phyloP scores from a whole-genome alignment of 257 asterid genomes.

The Plantago elongata region DNA sequence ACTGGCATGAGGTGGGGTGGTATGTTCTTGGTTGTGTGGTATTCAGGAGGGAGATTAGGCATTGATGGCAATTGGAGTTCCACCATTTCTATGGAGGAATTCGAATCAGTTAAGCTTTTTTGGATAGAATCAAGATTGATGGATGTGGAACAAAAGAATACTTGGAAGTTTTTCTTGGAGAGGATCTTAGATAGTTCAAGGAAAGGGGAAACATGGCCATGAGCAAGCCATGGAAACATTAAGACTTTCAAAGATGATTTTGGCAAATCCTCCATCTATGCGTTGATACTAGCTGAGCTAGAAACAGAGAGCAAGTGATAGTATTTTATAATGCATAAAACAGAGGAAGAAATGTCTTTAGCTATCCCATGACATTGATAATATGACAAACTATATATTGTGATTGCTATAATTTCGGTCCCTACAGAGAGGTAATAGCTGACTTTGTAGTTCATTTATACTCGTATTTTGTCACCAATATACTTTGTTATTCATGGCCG shows the following conservation, averaged over 20 bases:
- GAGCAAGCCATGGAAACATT: conserved; percentile 42
- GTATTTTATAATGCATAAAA: too few species aligned
- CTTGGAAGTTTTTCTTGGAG: conserved; percentile 29
- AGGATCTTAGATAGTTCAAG: conserved; percentile 47
- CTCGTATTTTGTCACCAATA: too few species aligned
- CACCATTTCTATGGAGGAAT: conserved; percentile 17
- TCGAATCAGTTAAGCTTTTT: neutral
- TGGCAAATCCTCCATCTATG: conserved; percentile 11
- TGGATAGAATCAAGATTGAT: conserved; percentile 32
- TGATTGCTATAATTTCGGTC: too few species aligned
- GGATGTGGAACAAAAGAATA: conserved; percentile 34
- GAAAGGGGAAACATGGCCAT: conserved; percentile 31
- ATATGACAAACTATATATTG: too few species aligned
- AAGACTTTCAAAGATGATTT: conserved; percentile 7
- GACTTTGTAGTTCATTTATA: too few species aligned
- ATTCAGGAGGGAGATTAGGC: conserved; percentile 30
- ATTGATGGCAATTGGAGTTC: conserved; percentile 28
- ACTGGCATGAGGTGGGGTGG: conserved; percentile 32
- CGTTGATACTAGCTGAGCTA: too few species aligned
- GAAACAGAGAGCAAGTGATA: too few species aligned
- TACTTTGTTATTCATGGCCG: too few species aligned
- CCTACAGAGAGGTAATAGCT: too few species aligned
- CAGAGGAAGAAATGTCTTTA: too few species aligned
- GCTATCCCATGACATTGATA: too few species aligned
- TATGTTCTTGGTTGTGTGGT: conserved; percentile 36